Base-by-base conservation (phyloP, 2,329 filamentous ascomycete species). In the Chrysoporthe cubensis region DNA sequence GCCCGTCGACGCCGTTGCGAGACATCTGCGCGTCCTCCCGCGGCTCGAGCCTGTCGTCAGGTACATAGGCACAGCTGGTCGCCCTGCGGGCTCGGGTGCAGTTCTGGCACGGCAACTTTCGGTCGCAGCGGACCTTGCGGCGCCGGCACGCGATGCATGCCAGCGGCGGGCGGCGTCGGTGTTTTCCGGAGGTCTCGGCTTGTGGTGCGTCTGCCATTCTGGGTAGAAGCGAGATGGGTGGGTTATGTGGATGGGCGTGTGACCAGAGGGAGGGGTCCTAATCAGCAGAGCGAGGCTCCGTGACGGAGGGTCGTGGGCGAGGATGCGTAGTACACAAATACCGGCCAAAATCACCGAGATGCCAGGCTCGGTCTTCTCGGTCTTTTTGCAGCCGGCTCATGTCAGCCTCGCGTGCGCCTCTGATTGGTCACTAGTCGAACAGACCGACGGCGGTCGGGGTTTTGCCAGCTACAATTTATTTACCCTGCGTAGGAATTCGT, bases 51-150 rank as follows among this genome's bases (percentile, higher is more conserved):
- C 70, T 52, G 42, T 67, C 67, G 26, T 74, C 74, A 4, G 76
- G 60, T n/a, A 68, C 74, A 62, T 80, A 81, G 8, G 75, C 66
- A 62, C 80, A 82, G 3, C 72, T 71, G 18, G 63, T 59, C 1
- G 72, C 73, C 4, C 69, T 77, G 65, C 74, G 78, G n/a, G 80
- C 78, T 8, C 77, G 76, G 3, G 78, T 66, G 62, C 81, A 83
- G 66, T 82, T 82, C 68, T 75, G 76, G 68, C 82, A 83, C 0
- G 82, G 82, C 5, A 71, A 71, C 43, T 79, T 76, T 42, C 80
- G 75, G 66, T 83, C 78, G 66, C 82, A 83, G 16, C 77, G 76
- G 26, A 83, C 78, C 70, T 83, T 83, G 61, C 81, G 79, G n/a
- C 74, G 76, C 11, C 81, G 75, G 66, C 82, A 83, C 4, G 80